Evolutionary conservation across 352 stramenopile species (phyloP), one percentile per base, ranked within the genome.

Genomic region (Aphanomyces invadans): DNA sequence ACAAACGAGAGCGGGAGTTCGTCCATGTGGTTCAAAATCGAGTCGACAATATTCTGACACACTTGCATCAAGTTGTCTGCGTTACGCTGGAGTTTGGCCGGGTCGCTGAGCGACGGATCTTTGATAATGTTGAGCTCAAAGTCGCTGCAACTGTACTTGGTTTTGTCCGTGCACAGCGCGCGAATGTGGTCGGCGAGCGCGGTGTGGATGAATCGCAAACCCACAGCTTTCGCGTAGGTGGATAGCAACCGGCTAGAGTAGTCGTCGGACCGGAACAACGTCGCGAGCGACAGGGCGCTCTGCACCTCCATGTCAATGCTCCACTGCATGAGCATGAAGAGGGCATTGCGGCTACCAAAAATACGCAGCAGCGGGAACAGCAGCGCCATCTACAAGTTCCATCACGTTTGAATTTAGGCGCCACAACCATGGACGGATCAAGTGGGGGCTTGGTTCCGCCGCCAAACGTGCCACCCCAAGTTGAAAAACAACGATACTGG

Each of bases 31-130:
- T 74, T 73, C 21, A 91, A 61, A 54, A 95, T 90, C 33, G 81
- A 86, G 55, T 95, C 81, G 21, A 95, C 77, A 38, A 95, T 88
- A 19, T 78, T 71, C 65, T 95, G 86, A 49, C 86, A 95, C 4
- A 82, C 77, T n/a, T 66, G 65, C 86, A 92, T 95, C 23, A 95
- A 70, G 57, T 92, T 93, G 0, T 75, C 74, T 2, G 86, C 86
- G 26, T 93, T 92, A 2, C 36, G 15, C 36, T 68, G 17, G 5
- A 52, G 17, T 44, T 57, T 33, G 26, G 17, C 25, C 2, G 44
- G 54, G 17, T 55, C 59, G 26, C 15, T 3, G 19, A 28, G 1
- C 51, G 61, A 76, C 57, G 86, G 81, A 17, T 81, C 64, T 60
- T 89, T 83, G 26, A 76, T 61, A 0, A 81, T 76, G 42, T 83